These are phyloP conservation scores for Haplosporangium gracile DNA, from an alignment of 192 early-diverging fungal species.

Conservation along the genomic window DNA sequence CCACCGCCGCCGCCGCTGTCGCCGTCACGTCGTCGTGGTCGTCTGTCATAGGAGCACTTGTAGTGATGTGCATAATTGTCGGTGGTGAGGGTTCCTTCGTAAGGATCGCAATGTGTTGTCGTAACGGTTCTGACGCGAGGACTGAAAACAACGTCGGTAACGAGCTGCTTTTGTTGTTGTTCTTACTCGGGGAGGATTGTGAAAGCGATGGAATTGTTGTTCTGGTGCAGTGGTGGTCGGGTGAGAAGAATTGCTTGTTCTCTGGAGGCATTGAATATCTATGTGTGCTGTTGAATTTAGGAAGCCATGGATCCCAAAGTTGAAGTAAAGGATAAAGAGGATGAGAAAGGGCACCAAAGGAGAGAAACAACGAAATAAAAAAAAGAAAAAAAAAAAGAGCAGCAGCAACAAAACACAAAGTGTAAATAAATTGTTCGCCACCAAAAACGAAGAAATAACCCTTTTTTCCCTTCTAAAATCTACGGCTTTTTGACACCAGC, in stretches of 20 bases:
- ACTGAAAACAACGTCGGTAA: slow-evolving; percentile 18
- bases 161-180: neutral
- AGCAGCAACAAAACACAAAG: no score
- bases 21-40: no score
- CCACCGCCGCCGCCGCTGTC: no score
- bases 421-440: no score
- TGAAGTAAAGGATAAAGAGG: neutral
- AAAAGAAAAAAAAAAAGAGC: neutral
- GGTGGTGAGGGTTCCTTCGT: neutral
- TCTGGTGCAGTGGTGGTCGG: neutral
- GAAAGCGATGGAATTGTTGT: neutral
- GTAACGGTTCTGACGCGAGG: slow-evolving; percentile 16
- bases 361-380: neutral
- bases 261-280: slow-evolving; percentile 18
- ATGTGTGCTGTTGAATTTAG: neutral
- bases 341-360: no score
- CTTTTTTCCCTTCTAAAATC: no score
- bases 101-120: slow-evolving; percentile 29
- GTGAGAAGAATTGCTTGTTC: slow-evolving; percentile 2
- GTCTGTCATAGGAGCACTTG: neutral
- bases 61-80: slow-evolving; percentile 5
- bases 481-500: no score
- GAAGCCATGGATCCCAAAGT: neutral
- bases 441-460: no score
- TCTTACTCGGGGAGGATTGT: neutral